Evolutionary conservation across 2,329 filamentous ascomycete genomes (phyloP).

Genomic region (Sarocladium kiliense): DNA sequence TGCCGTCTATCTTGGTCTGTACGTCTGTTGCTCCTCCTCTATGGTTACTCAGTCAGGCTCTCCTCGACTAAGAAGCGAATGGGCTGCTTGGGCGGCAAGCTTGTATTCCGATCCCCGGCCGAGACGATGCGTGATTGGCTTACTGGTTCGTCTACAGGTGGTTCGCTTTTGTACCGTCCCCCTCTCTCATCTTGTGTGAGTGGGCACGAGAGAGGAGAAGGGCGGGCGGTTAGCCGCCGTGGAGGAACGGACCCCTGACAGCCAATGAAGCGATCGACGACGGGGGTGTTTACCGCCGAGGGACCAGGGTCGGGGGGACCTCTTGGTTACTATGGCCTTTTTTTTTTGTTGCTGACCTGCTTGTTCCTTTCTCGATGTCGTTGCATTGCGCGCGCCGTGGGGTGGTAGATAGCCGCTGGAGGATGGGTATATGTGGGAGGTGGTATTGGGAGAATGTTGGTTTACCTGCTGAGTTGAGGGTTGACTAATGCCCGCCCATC

Average conservation of each 20-base stretch:
- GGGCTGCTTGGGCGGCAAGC: background rate
- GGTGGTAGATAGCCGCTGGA: background rate
- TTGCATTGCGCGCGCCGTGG: background rate
- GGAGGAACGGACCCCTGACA: background rate
- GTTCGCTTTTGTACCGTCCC: too few relatives aligned
- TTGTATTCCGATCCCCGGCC: background rate
- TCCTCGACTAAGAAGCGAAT: too few relatives aligned
- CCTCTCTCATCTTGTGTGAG: background rate
- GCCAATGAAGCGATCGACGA: slow-evolving; percentile 7
- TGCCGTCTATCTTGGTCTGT: too few relatives aligned
- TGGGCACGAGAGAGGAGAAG: background rate
- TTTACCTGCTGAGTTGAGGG: too few relatives aligned
- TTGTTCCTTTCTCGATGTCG: too few relatives aligned
- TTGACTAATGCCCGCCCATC: background rate
- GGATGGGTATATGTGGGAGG: background rate
- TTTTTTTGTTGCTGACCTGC: background rate
- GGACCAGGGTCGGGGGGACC: background rate
- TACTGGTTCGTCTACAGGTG: background rate
- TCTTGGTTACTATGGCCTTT: background rate
- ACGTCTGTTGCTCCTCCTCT: too few relatives aligned
- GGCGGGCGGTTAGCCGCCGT: background rate
- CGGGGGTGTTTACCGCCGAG: background rate
- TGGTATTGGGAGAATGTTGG: too few relatives aligned
- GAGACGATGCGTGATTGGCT: background rate
- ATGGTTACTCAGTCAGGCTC: too few relatives aligned